Conservation (phyloP, 495 filamentous ascomycete genomes). For the Aspergillus avenaceus region DNA sequence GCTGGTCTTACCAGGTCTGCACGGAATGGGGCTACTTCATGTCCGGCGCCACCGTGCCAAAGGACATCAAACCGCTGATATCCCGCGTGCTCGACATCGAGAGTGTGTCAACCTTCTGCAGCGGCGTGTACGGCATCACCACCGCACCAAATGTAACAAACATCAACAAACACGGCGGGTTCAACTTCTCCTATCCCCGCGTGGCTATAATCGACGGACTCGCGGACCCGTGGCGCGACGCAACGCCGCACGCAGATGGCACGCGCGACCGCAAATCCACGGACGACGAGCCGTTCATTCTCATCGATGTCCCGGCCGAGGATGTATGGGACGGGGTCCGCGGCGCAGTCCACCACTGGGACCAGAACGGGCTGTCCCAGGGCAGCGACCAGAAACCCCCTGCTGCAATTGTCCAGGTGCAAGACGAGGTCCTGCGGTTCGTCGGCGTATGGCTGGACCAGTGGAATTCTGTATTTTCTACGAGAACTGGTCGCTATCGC, state of each 20-base stretch:
- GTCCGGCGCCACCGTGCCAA: conserved; percentile 60
- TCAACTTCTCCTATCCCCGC: conserved; percentile 56
- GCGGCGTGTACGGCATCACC: conserved; percentile 59
- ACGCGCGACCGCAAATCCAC: conserved; percentile 47
- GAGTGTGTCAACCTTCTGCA: conserved; percentile 52
- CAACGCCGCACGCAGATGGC: conserved; percentile 56
- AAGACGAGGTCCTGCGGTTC: conserved; percentile 52
- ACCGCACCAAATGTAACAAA: conserved; percentile 47
- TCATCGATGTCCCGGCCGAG: conserved; percentile 41
- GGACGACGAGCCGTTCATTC: conserved; percentile 53
- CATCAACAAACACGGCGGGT: conserved; percentile 70
- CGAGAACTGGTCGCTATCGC: no score
- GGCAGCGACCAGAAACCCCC: conserved; percentile 58
- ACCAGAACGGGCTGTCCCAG: conserved; percentile 63
- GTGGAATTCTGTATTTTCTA: no score
- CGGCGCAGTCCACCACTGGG: conserved; percentile 67
- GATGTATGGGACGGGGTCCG: conserved; percentile 19
- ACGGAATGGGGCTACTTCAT: conserved; percentile 64
- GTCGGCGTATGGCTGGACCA: conserved; percentile 64
- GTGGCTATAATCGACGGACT: conserved; percentile 67
- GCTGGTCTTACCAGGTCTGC: conserved; percentile 59
- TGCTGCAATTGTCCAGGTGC: conserved; percentile 45
- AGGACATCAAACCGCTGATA: conserved; percentile 55
- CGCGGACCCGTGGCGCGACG: conserved; percentile 66
- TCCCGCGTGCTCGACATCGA: conserved; percentile 58